These are phyloP conservation scores for Helianthus annuus DNA, from an alignment of 129 eudicot species.

Conservation along the genomic window HanXRQr2.0-SUNRISE NC_035435.2:148079052-148079551, in stretches of 20 bases:
- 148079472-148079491: constrained; percentile 5
- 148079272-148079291: not conserved
- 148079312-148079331: not conserved
- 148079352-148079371: no score
- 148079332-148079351: not conserved
- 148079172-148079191: not conserved
- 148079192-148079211: no score
- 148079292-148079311: not conserved
- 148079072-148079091: constrained; percentile 64
- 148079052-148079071: constrained; percentile 3
- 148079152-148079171: not conserved
- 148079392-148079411: no score
- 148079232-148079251: not conserved
- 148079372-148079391: no score
- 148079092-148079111: constrained; percentile 5
- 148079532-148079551: constrained; percentile 97
- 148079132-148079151: not conserved
- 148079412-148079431: no score
- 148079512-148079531: constrained; percentile 51
- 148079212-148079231: not conserved
- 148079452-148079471: constrained; percentile 2
- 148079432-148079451: no score
- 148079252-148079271: not conserved
- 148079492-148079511: not conserved
- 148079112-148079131: not conserved